A percentile compares a stretch with the other conserved stretches of the same genome.
Conservation (phyloP, 495 filamentous ascomycete genomes). For the Cladorrhinum samala region DNA sequence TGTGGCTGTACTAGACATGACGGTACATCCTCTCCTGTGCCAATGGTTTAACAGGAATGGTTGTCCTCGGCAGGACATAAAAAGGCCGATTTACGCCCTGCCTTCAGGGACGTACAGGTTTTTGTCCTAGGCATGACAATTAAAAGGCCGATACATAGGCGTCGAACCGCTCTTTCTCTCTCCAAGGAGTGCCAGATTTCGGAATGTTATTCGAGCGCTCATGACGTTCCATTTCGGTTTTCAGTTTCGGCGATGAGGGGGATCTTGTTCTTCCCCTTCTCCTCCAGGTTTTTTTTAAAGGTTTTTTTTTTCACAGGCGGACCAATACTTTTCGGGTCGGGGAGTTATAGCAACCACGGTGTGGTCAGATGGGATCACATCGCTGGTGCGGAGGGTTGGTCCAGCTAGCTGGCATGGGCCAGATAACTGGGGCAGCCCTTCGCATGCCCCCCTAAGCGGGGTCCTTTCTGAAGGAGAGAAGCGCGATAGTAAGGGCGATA, state of each 20-base stretch:
- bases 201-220: too few relatives aligned
- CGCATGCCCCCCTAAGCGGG: conserved; percentile 13
- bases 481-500: conserved; percentile 49
- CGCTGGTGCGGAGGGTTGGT: not conserved
- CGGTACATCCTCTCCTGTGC: not conserved
- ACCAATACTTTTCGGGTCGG: not conserved
- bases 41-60: not conserved
- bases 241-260: too few relatives aligned
- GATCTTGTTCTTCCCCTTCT: too few relatives aligned
- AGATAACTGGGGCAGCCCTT: conserved; percentile 1
- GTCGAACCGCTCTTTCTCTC: too few relatives aligned
- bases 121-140: too few relatives aligned
- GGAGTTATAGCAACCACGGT: conserved; percentile 1
- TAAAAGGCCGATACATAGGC: too few relatives aligned
- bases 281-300: too few relatives aligned
- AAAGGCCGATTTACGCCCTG: too few relatives aligned
- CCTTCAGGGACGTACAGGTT: too few relatives aligned
- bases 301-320: too few relatives aligned
- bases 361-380: conserved; percentile 17
- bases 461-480: conserved; percentile 52
- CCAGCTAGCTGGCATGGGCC: not conserved
- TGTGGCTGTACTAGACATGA: not conserved
- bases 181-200: too few relatives aligned
- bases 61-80: not conserved
- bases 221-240: too few relatives aligned